These are phyloP conservation scores for Betula pendula DNA, from an alignment of 306 rosid genomes.

Conservation along the genomic window DNA sequence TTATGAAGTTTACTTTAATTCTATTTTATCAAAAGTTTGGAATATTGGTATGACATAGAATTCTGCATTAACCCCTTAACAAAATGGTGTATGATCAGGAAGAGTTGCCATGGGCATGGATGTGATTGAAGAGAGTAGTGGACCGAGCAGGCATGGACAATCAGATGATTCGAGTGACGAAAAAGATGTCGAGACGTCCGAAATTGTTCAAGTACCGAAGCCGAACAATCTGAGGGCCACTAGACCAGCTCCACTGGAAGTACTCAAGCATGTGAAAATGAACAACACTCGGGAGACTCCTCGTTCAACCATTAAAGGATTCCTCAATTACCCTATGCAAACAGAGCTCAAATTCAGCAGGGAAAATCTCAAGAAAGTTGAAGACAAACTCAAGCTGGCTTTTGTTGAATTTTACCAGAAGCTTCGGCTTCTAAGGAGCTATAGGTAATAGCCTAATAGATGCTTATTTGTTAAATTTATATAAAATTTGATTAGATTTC, in stretches of 20 bases:
- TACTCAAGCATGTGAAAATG: slow-evolving; percentile 42
- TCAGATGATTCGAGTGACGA: slow-evolving; percentile 26
- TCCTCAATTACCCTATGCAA: slow-evolving; percentile 42
- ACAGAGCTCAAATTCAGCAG: slow-evolving; percentile 49
- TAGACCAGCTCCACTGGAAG: slow-evolving; percentile 53
- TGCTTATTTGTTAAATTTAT: too few species aligned
- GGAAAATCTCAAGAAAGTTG: slow-evolving; percentile 53
- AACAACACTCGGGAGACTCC: slow-evolving; percentile 47
- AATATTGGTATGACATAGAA: too few species aligned
- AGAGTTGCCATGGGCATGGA: slow-evolving; percentile 42
- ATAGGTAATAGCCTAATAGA: slow-evolving; percentile 29
- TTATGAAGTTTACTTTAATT: too few species aligned
- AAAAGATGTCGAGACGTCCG: not conserved
- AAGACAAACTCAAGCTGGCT: slow-evolving; percentile 48
- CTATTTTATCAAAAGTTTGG: too few species aligned
- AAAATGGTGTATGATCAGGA: slow-evolving; percentile 28
- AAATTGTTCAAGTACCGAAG: slow-evolving; percentile 17
- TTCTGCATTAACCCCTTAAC: too few species aligned
- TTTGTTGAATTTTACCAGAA: slow-evolving; percentile 62
- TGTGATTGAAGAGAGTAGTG: slow-evolving; percentile 42
- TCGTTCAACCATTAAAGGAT: slow-evolving; percentile 51
- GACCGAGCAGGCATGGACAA: slow-evolving; percentile 28
- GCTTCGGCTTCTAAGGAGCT: slow-evolving; percentile 69
- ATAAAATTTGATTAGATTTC: not conserved
- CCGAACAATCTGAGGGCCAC: not conserved